A percentile compares a stretch with the other conserved stretches of the same genome.
phyloP scores from a whole-genome alignment of 176 grass and related monocot species.

The Aegilops sharonensis region DNA sequence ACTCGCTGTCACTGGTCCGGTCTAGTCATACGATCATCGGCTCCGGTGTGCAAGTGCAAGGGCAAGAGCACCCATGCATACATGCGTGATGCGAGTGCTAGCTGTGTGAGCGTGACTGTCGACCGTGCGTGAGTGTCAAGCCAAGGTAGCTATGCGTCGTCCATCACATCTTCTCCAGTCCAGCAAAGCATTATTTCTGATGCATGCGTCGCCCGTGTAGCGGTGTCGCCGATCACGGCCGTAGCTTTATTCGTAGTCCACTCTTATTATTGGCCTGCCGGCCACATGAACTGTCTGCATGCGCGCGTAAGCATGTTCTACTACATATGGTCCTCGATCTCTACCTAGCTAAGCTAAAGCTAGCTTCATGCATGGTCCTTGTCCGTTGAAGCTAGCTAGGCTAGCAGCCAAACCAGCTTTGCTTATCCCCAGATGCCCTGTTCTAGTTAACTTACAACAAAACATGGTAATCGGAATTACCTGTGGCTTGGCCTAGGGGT shows the following conservation, averaged over 20 bases:
- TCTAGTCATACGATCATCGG: too few relatives aligned
- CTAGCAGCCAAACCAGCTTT: not conserved
- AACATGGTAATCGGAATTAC: too few relatives aligned
- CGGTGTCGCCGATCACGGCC: conserved; percentile 13
- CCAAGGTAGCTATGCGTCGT: not conserved
- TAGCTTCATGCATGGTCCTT: not conserved
- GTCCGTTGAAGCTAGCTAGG: not conserved
- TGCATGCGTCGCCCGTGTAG: not conserved
- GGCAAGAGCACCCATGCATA: not conserved
- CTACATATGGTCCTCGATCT: not conserved
- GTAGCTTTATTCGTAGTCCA: conserved; percentile 10
- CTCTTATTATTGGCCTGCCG: conserved; percentile 31
- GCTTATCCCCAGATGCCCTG: not conserved
- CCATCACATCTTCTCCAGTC: not conserved
- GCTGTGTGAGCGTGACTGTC: not conserved
- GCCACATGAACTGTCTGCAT: conserved; percentile 51
- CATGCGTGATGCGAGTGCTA: too few relatives aligned
- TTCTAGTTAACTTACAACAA: too few relatives aligned
- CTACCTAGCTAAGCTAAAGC: too few relatives aligned
- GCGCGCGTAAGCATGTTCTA: not conserved
- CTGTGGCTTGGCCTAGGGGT: too few relatives aligned
- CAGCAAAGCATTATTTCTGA: not conserved
- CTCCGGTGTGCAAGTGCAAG: too few relatives aligned
- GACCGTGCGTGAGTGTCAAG: not conserved
- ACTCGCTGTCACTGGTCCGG: too few relatives aligned